These are phyloP conservation scores for Striga asiatica DNA, from an alignment of 257 asterid species.

Conservation along the genomic window DNA sequence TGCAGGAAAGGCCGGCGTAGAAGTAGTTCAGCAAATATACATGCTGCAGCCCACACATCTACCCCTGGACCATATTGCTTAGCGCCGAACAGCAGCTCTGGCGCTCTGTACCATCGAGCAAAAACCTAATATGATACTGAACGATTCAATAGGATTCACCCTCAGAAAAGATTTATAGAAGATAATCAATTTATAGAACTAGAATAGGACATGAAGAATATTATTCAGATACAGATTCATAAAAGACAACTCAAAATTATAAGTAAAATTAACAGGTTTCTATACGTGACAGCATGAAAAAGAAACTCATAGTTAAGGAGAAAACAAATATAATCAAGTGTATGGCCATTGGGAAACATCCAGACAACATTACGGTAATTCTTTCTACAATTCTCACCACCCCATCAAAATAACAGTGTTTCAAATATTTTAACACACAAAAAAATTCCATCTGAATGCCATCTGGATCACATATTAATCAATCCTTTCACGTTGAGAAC, in stretches of 20 bases:
- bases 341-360: neutral
- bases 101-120: conserved; percentile 99
- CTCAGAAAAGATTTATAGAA: neutral
- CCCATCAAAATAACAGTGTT: neutral
- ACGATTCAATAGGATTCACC: conserved; percentile 15
- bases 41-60: conserved; percentile 98
- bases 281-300: neutral
- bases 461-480: neutral
- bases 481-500: neutral
- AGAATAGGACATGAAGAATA: neutral
- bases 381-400: neutral
- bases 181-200: neutral
- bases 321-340: neutral
- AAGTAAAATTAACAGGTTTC: conserved; percentile 5
- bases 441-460: neutral
- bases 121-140: conserved; percentile 48
- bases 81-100: conserved; percentile 94
- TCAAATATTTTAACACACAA: neutral
- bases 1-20: conserved; percentile 86
- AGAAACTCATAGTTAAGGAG: neutral
- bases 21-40: conserved; percentile 95
- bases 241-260: neutral
- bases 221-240: neutral
- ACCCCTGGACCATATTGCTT: conserved; percentile 97
- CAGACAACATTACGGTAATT: neutral